Conservation (phyloP, 805 yeast genomes). For the Candida loeiensis region DNA sequence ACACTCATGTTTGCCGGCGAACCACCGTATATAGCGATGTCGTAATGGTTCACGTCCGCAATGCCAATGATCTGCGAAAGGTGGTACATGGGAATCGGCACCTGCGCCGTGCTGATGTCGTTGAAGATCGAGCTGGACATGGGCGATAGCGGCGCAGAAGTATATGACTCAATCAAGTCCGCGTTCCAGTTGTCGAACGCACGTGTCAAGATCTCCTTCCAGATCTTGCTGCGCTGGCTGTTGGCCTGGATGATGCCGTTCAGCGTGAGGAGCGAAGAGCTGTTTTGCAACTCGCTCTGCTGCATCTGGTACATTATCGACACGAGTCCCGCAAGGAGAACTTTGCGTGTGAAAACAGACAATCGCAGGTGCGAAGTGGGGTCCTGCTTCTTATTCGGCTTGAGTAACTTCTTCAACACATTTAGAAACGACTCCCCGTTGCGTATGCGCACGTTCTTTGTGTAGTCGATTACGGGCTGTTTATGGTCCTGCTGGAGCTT, state of each 20-base stretch:
- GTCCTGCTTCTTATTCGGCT: slow-evolving; percentile 40
- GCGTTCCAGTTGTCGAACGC: slow-evolving; percentile 71
- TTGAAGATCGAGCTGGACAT: slow-evolving; percentile 12
- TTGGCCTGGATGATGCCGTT: slow-evolving; percentile 14
- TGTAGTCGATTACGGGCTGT: neutral
- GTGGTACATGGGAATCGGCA: slow-evolving; percentile 57
- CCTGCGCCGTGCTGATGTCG: slow-evolving; percentile 13
- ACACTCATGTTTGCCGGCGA: slow-evolving; percentile 75
- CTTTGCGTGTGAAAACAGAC: slow-evolving; percentile 59
- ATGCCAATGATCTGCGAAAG: slow-evolving; percentile 62
- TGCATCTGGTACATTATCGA: slow-evolving; percentile 71
- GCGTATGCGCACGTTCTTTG: slow-evolving; percentile 10
- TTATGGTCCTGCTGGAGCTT: slow-evolving; percentile 18
- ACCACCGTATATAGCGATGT: slow-evolving; percentile 75
- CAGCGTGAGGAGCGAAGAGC: slow-evolving; percentile 30
- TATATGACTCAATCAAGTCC: slow-evolving; percentile 34
- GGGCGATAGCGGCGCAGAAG: slow-evolving; percentile 8
- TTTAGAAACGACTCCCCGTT: slow-evolving; percentile 42
- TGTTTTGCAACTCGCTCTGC: slow-evolving; percentile 62
- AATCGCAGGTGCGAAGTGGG: slow-evolving; percentile 9
- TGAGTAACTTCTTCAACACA: slow-evolving; percentile 56
- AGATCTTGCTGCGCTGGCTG: slow-evolving; percentile 39
- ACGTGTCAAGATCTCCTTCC: slow-evolving; percentile 69
- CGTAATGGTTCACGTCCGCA: slow-evolving; percentile 69
- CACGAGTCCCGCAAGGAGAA: slow-evolving; percentile 62